These are phyloP conservation scores for Styphnolobium japonicum DNA, from an alignment of 306 rosid genomes.

Conservation along the genomic window DNA sequence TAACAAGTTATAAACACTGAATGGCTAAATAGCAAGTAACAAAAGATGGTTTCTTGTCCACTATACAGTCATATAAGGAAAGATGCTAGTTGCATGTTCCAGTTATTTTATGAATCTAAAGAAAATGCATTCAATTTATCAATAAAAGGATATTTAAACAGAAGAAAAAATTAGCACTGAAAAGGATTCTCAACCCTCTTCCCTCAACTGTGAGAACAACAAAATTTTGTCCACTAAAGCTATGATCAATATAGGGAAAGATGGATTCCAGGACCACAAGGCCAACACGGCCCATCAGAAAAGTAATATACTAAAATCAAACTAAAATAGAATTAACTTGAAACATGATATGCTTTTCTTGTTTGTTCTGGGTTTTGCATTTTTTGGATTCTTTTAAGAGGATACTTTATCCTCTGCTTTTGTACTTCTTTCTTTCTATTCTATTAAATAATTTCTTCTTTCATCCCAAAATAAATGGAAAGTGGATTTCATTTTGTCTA, in stretches of 20 bases:
- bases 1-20: slow-evolving; percentile 25
- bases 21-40: slow-evolving; percentile 20
- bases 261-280: not conserved
- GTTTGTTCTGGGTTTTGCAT: not conserved
- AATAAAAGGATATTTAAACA: not conserved
- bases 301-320: not conserved
- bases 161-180: not conserved
- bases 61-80: slow-evolving; percentile 11
- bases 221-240: not conserved
- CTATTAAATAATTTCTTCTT: not conserved
- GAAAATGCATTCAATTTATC: slow-evolving; percentile 15
- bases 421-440: not conserved
- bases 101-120: not conserved
- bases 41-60: not conserved
- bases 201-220: not conserved
- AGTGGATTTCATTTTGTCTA: not conserved
- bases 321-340: not conserved
- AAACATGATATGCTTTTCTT: not conserved
- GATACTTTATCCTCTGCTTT: not conserved
- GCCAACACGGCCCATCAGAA: not conserved
- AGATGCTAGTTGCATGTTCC: slow-evolving; percentile 9
- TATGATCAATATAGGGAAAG: not conserved
- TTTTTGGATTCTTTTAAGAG: not conserved
- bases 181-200: not conserved
- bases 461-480: not conserved